Conservation (phyloP, 1,284 basidiomycete species). For the Clitocybe nebularis region DNA sequence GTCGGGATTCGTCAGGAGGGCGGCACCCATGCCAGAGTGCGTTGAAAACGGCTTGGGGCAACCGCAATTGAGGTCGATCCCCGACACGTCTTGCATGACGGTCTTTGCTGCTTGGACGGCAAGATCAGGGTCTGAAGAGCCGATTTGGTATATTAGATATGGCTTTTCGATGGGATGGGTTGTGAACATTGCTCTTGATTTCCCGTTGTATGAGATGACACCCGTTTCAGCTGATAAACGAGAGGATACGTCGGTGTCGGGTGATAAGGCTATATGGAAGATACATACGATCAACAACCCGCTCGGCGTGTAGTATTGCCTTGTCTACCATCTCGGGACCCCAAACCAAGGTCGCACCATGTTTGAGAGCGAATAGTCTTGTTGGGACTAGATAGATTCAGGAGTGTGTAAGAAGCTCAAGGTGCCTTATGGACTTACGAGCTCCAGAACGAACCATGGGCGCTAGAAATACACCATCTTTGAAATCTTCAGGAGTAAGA, state of each 20-base stretch:
- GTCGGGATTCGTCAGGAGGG: slow-evolving; percentile 88
- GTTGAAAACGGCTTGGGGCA: slow-evolving; percentile 97
- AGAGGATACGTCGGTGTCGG: background rate
- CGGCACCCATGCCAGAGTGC: slow-evolving; percentile 95
- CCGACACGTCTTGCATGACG: slow-evolving; percentile 88
- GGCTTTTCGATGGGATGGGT: slow-evolving; percentile 94
- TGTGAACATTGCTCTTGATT: slow-evolving; percentile 83
- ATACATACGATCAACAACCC: slow-evolving; percentile 80
- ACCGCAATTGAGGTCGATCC: slow-evolving; percentile 93
- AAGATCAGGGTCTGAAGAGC: slow-evolving; percentile 83
- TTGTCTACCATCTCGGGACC: slow-evolving; percentile 96
- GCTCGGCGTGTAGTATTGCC: slow-evolving; percentile 84
- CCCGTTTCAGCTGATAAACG: slow-evolving; percentile 68
- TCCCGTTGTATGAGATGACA: slow-evolving; percentile 84
- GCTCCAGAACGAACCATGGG: slow-evolving; percentile 95
- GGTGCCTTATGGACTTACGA: slow-evolving; percentile 49
- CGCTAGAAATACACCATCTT: slow-evolving; percentile 83
- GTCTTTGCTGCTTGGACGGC: slow-evolving; percentile 89
- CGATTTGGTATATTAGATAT: slow-evolving; percentile 90
- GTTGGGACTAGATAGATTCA: slow-evolving; percentile 61
- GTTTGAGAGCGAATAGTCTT: slow-evolving; percentile 83
- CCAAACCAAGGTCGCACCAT: slow-evolving; percentile 96
- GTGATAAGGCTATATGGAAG: no score
- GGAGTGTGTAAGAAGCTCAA: no score
- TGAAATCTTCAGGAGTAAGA: slow-evolving; percentile 63